Evolutionary conservation across 352 stramenopile genomes (phyloP), one percentile per base, ranked within the genome.

Genomic region (Pythium plurisporium): DNA sequence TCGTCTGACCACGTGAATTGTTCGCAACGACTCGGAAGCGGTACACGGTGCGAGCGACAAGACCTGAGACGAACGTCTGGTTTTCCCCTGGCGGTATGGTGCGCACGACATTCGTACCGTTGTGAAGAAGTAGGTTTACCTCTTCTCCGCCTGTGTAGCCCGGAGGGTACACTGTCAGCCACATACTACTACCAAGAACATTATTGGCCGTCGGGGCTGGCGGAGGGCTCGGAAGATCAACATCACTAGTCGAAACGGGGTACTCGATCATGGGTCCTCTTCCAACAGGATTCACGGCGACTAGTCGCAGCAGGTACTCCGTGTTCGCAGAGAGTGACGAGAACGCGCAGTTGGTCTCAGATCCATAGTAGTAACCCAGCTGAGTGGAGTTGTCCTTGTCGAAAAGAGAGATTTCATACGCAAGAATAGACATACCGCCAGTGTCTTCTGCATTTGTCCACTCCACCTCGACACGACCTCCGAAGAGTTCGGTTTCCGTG

Each of bases 121-220:
- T 69, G 25, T 74, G 73, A 5, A 88, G 55, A 8, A 41, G 30
- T 15, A 85, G 23, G 1, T 57, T 68, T 8, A 76, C 59, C 12
- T 47, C 49, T n/a, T 71, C 73, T 19, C 77, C 77, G 9, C 77
- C 77, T 2, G 43, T 69, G 50, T 88, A 86, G 17, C 2, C 23
- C 26, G 77, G 52, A 4, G 30, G 15, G 11, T 30, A 45, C 37
- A 65, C 55, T 5, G 20, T 54, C 1, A 70, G 11, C 29, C 17
- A 12, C 29, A 70, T 40, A 31, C 55, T 62, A 25, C 62, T 55
- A 40, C 62, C 62, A 7, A 38, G 29, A 20, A 70, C 38, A 1
- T 62, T 29, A 4, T 17, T 43, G 19, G 41, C 55, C 29, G 31
- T 50, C n/a, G 62, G 56, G 3, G 49, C 7, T 14, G 55, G 55